Evolutionary conservation across 768 basidiomycete species (phyloP), one percentile per base, ranked within the genome.

Genomic region (Tylopilus vinaceipallidus): DNA sequence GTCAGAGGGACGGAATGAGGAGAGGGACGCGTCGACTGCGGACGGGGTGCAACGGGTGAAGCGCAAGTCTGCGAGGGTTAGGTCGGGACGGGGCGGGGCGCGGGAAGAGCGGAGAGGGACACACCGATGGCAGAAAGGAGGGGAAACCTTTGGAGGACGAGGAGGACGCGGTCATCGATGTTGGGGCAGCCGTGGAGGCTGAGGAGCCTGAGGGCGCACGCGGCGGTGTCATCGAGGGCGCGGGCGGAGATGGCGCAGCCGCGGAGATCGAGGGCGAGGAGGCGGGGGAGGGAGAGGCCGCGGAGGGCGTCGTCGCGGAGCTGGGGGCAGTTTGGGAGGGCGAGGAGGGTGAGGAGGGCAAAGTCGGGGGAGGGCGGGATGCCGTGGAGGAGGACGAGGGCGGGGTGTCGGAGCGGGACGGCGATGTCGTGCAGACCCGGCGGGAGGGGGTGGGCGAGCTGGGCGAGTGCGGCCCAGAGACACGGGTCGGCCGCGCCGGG

Each of bases 201-300:
- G 41, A 88, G 73, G 11, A 88, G 69, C 33, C 86, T 74, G 19
- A 89, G 73, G 6, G 71, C 66, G 77, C 81, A 83, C 2, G 81
- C 78, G 2, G 82, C 86, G 16, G 50, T 50, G 6, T 71, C 61
- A 29, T 71, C 73, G 42, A 88, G 61, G 12, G 80, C 84, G 54
- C 76, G 74, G 3, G 77, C 57, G 3, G 78, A 77, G 32, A 91
- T 55, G 2, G 52, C 22, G 2, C 83, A 84, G 10, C 63, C 68
- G 41, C 81, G 82, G 19, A 78, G 76, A 62, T 91, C 87, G n/a
- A 91, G 69, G 0, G 83, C 88, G 35, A 68, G 59, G 17, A 91
- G 71, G 6, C 73, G 71, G 55, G 78, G 79, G 6, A 91, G 73
- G 10, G 65, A 55, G 24, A 74, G 76, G 24, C 68, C 61, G 34